These are phyloP conservation scores for Colletotrichum sp. DNA, from an alignment of 2,329 filamentous ascomycete genomes.

Conservation along the genomic window DNA sequence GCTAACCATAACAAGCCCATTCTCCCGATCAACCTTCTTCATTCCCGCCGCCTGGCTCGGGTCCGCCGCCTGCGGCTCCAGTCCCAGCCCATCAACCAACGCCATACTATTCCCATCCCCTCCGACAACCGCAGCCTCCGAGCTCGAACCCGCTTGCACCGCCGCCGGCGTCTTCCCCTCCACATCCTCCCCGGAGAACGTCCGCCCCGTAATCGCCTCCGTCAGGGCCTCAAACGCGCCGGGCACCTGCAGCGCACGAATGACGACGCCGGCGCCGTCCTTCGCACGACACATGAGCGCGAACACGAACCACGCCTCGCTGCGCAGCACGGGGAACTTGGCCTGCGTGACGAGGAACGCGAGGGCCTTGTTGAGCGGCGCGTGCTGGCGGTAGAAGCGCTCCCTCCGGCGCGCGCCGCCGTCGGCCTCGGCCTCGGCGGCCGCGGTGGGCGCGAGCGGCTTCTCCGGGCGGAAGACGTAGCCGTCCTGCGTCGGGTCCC, in stretches of 20 bases:
- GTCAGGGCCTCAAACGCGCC: constrained; percentile 50
- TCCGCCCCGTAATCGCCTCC: constrained; percentile 54
- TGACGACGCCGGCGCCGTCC: constrained; percentile 53
- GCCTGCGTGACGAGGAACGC: constrained; percentile 59
- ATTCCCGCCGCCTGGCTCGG: constrained; percentile 48
- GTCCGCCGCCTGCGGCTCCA: constrained; percentile 54
- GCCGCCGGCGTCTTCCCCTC: background rate
- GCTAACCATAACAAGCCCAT: constrained; percentile 62
- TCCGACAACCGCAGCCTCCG: background rate
- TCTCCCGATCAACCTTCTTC: constrained; percentile 62
- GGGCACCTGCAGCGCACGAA: constrained; percentile 43
- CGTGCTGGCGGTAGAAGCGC: constrained; percentile 52
- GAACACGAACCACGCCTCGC: constrained; percentile 67
- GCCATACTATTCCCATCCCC: constrained; percentile 9
- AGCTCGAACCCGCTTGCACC: background rate
- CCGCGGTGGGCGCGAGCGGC: background rate
- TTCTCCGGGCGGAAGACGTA: constrained; percentile 23
- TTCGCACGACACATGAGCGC: constrained; percentile 61
- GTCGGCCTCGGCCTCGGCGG: constrained; percentile 10
- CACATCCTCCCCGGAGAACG: constrained; percentile 21
- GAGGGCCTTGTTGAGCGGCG: constrained; percentile 45
- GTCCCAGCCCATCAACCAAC: constrained; percentile 37
- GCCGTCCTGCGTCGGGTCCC: constrained; percentile 33
- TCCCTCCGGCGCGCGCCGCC: constrained; percentile 26
- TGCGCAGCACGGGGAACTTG: constrained; percentile 64